Percentiles rank a stretch among this genome's conserved stretches.
Evolutionary conservation across 129 eudicot genomes (phyloP).

Genomic region (Heracleum sosnowskyi): DNA sequence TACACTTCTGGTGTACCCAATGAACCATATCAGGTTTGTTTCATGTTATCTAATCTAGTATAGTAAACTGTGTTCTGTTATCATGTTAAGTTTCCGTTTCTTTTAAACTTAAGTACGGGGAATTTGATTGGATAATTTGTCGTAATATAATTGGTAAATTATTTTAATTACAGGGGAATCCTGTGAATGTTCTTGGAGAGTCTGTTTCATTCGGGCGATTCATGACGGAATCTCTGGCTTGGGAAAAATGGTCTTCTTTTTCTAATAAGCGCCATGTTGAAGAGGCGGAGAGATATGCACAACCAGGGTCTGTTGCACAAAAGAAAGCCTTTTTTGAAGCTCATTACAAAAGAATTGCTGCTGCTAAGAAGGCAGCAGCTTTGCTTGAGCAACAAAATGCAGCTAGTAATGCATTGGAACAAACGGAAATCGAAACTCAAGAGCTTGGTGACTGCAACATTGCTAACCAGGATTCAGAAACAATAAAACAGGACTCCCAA

Average conservation of each 20-base stretch:
- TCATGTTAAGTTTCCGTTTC: neutral
- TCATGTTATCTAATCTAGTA: neutral
- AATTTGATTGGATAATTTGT: neutral
- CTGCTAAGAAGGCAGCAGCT: constrained; percentile 62
- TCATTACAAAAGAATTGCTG: constrained; percentile 87
- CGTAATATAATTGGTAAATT: neutral
- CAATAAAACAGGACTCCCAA: neutral
- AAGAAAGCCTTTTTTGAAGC: constrained; percentile 96
- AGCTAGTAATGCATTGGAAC: neutral
- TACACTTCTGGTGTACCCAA: constrained; percentile 43
- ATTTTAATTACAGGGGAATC: constrained; percentile 39
- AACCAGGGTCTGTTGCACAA: constrained; percentile 88
- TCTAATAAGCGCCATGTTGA: constrained; percentile 68
- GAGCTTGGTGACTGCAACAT: neutral
- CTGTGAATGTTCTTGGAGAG: constrained; percentile 52
- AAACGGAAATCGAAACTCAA: constrained; percentile 18
- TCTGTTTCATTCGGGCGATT: constrained; percentile 89
- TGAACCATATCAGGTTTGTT: constrained; percentile 37
- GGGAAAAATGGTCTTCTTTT: constrained; percentile 91
- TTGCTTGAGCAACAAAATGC: constrained; percentile 59
- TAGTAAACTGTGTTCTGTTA: neutral
- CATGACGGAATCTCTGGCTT: constrained; percentile 61
- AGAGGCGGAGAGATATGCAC: constrained; percentile 78
- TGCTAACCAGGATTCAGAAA: constrained; percentile 19
- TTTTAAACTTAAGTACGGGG: neutral